phyloP scores from a whole-genome alignment of 2,329 filamentous ascomycete species.

The Penicillium sp. region DNA sequence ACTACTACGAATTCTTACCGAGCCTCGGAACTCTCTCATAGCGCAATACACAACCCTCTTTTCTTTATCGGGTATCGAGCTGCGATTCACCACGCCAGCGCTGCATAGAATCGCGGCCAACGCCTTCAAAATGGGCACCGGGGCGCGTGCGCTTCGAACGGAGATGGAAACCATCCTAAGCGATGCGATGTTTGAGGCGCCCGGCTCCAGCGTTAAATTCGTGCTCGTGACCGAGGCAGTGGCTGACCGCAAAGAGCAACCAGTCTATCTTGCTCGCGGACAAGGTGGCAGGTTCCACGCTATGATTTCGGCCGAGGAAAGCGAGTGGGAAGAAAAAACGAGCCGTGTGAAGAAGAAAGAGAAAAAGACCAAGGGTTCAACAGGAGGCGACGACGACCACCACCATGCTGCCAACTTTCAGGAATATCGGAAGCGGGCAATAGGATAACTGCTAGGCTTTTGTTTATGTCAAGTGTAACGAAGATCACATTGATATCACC shows the following conservation, averaged over 20 bases:
- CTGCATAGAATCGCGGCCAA: slow-evolving; percentile 75
- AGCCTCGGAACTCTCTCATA: slow-evolving; percentile 81
- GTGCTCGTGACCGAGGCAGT: slow-evolving; percentile 67
- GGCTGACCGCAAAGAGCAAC: slow-evolving; percentile 55
- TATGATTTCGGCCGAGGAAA: slow-evolving; percentile 47
- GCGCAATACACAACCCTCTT: slow-evolving; percentile 88
- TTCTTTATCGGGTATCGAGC: slow-evolving; percentile 66
- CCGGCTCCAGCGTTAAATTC: slow-evolving; percentile 59
- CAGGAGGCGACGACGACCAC: slow-evolving; percentile 8
- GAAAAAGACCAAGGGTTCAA: slow-evolving; percentile 16
- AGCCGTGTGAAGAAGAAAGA: slow-evolving; percentile 29
- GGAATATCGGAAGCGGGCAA: slow-evolving; percentile 40
- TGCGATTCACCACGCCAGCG: slow-evolving; percentile 76
- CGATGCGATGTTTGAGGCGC: slow-evolving; percentile 76
- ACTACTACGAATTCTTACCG: slow-evolving; percentile 81
- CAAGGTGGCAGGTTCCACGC: slow-evolving; percentile 48
- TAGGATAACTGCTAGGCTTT: slow-evolving; percentile 11
- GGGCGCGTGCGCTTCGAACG: slow-evolving; percentile 71
- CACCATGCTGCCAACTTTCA: slow-evolving; percentile 35
- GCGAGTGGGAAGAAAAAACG: slow-evolving; percentile 43
- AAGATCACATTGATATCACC: too few species aligned
- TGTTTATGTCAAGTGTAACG: too few species aligned
- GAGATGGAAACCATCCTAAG: slow-evolving; percentile 73
- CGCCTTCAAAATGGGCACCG: slow-evolving; percentile 64
- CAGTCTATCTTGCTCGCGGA: slow-evolving; percentile 47